Evolutionary conservation across 2,329 filamentous ascomycete species (phyloP), one percentile per base, ranked within the genome.

Genomic region (Penicillium sp.): DNA sequence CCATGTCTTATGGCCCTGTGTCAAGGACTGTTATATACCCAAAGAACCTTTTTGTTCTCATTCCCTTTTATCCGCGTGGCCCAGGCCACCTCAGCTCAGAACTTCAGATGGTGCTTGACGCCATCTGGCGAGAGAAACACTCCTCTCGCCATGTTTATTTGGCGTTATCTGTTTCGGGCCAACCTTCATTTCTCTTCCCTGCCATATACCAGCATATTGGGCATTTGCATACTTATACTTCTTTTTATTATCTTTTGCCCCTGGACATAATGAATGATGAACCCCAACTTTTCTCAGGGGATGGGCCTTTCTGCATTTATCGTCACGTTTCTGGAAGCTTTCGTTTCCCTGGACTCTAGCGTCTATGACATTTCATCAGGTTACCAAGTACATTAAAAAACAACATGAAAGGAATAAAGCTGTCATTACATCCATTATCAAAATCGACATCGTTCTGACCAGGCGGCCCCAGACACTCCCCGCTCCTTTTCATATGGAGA

Each of bases 361-460:
- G 33, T 48, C 43, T 35, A 51, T 51, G 43, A 27, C 41, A 29
- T 20, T 14, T 31, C 44, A 20, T 23, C 44, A 33, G 27, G 44
- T 46, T 22, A 46, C 26, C 27, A 29, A 46, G 26, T 46, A 46
- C 25, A 48, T 45, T 37, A 51, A 46, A 55, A 47, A 40, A 40
- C 12, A 53, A 41, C 43, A 52, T 48, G 33, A 45, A 51, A 58
- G 40, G 53, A 53, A 42, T 47, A 53, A 60, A 60, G 49, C 53
- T 55, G 57, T 67, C 66, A 64, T 67, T 65, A 67, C 59, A 67
- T 67, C 66, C 66, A 64, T 67, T 67, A 67, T 63, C 57, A 59
- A 63, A 53, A 59, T 67, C 61, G 46, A 61, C 53, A 66, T 60
- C 49, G 58, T 54, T 51, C 47, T 59, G 52, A 62, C 54, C 49